Conservation (phyloP, 139 green algal species). For the Picochlorum costavermella region DNA sequence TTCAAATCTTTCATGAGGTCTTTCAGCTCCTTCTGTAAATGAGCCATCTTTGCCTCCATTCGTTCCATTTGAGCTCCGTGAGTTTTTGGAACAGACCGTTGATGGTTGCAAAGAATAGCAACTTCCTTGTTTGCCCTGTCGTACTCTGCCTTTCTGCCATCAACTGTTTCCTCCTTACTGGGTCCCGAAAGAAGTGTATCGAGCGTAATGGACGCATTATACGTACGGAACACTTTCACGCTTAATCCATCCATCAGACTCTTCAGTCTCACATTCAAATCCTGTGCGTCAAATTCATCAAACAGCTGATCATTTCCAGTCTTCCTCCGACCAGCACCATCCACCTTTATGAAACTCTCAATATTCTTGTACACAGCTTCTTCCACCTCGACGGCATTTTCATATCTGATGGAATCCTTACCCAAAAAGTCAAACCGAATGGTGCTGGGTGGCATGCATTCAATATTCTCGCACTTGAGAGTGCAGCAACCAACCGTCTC, state of each 20-base stretch:
- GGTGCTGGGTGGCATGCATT: slow-evolving; percentile 47
- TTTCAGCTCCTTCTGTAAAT: slow-evolving; percentile 47
- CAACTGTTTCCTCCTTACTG: slow-evolving; percentile 35
- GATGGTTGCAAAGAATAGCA: slow-evolving; percentile 98
- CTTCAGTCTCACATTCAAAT: slow-evolving; percentile 94
- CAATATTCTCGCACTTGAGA: slow-evolving; percentile 90
- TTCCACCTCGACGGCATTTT: slow-evolving; percentile 89
- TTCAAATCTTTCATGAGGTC: slow-evolving; percentile 55
- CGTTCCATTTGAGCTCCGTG: slow-evolving; percentile 80
- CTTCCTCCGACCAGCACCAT: slow-evolving; percentile 34
- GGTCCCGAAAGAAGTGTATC: slow-evolving; percentile 63
- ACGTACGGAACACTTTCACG: slow-evolving; percentile 98
- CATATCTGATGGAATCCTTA: slow-evolving; percentile 97
- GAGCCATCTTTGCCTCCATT: slow-evolving; percentile 48
- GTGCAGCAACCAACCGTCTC: slow-evolving; percentile 97
- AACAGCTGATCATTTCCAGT: slow-evolving; percentile 79
- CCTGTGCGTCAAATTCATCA: slow-evolving; percentile 79
- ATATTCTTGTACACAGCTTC: slow-evolving; percentile 67
- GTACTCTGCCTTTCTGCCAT: slow-evolving; percentile 69
- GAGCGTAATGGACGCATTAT: slow-evolving; percentile 94
- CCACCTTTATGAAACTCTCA: slow-evolving; percentile 54
- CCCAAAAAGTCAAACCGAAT: slow-evolving; percentile 98
- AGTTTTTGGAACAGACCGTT: slow-evolving; percentile 80
- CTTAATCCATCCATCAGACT: slow-evolving; percentile 88
- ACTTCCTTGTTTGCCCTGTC: slow-evolving; percentile 98